Evolutionary conservation across 2,329 filamentous ascomycete species (phyloP).

Genomic region (Paecilomyces fulvus): DNA sequence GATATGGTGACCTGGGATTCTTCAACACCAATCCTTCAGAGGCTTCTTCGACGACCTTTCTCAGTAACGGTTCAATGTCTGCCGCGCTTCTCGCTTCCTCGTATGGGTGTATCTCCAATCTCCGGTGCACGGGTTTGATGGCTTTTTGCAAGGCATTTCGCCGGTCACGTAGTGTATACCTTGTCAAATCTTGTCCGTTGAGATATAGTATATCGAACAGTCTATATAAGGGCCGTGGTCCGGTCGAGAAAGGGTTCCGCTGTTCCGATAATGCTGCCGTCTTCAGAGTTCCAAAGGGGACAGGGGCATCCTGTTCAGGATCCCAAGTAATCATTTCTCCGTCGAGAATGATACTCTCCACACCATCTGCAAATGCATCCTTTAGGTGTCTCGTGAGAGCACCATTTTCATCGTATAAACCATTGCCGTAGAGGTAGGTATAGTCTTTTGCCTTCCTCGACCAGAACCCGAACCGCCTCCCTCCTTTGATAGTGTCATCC

Average conservation of each 20-base stretch:
- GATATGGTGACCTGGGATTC: conserved; percentile 80
- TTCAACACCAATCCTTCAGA: conserved; percentile 90
- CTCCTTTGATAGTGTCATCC: conserved; percentile 59
- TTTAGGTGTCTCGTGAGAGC: conserved; percentile 73
- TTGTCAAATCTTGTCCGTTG: conserved; percentile 70
- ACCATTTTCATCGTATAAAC: conserved; percentile 64
- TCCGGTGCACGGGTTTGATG: conserved; percentile 61
- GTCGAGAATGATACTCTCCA: conserved; percentile 82
- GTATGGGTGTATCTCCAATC: conserved; percentile 76
- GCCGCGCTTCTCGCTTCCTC: conserved; percentile 56
- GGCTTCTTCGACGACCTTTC: conserved; percentile 74
- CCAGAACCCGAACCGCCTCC: conserved; percentile 76
- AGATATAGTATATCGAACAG: conserved; percentile 89
- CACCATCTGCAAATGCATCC: conserved; percentile 65
- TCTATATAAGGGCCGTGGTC: conserved; percentile 67
- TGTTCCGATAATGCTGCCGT: conserved; percentile 77
- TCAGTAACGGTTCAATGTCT: conserved; percentile 70
- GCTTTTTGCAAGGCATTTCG: conserved; percentile 63
- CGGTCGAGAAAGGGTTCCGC: conserved; percentile 57
- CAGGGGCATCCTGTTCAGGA: conserved; percentile 70
- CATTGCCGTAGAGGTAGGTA: conserved; percentile 80
- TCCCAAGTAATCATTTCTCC: conserved; percentile 99
- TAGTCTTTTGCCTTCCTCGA: conserved; percentile 95
- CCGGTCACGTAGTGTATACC: conserved; percentile 75
- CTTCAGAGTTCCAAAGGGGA: conserved; percentile 88